phyloP scores from a whole-genome alignment of 345 rosid genomes.

The Moringa oleifera region DNA sequence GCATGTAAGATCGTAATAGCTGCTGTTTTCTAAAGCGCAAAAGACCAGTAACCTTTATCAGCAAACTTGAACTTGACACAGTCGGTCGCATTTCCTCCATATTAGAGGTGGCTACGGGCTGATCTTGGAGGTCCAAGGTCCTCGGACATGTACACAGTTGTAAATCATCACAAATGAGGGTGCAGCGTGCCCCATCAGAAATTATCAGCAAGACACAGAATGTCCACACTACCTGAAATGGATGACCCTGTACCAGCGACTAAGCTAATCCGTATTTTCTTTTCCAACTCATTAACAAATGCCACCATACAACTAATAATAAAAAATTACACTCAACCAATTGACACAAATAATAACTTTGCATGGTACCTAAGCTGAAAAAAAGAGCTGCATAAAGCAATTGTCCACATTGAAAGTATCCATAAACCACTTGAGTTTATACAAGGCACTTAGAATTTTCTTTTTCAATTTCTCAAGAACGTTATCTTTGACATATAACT shows the following conservation, averaged over 20 bases:
- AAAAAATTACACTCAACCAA: background rate
- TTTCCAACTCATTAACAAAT: background rate
- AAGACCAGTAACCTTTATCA: slow-evolving; percentile 9
- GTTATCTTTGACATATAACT: too few relatives aligned
- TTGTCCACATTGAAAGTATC: too few relatives aligned
- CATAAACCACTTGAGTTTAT: too few relatives aligned
- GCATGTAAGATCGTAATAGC: too few relatives aligned
- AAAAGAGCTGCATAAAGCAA: too few relatives aligned
- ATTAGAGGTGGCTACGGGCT: background rate
- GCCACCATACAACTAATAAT: background rate
- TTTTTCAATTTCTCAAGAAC: too few relatives aligned
- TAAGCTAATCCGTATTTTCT: background rate
- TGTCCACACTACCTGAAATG: slow-evolving; percentile 10
- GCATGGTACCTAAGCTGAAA: too few relatives aligned
- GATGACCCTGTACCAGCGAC: slow-evolving; percentile 21
- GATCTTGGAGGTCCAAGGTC: slow-evolving; percentile 15
- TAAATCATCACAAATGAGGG: slow-evolving; percentile 1
- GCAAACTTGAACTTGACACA: slow-evolving; percentile 9
- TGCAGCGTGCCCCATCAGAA: slow-evolving; percentile 8
- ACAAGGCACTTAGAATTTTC: too few relatives aligned
- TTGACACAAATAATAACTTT: too few relatives aligned
- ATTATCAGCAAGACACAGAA: slow-evolving; percentile 16
- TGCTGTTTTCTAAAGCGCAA: slow-evolving; percentile 1
- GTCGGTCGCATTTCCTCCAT: slow-evolving; percentile 11
- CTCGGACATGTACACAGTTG: slow-evolving; percentile 10